Evolutionary conservation across 306 rosid species (phyloP), one percentile per base, ranked within the genome.

Genomic region (Casuarina glauca): DNA sequence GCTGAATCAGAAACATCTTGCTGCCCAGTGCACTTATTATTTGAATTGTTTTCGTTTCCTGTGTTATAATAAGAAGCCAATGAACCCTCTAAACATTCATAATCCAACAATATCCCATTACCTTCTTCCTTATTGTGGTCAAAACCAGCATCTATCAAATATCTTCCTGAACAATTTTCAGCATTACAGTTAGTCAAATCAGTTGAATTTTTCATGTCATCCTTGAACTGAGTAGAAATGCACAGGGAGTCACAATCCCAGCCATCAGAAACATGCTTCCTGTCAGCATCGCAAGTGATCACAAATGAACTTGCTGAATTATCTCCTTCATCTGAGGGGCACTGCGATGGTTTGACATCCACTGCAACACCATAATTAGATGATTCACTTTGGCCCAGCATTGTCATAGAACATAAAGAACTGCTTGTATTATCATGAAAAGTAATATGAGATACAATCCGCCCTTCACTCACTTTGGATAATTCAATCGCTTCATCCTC

Each of bases 341-440:
- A 67, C 38, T 58, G 88, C 57, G 72, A 70, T 76, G 72, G 69
- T 77, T 81, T 80, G 79, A 38, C 66, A 50, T 79, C 91, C 64
- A n/a, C 89, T 82, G 89, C 87, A 86, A 82, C 88, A 80, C 82
- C 81, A 84, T 77, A 82, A 83, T 77, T 71, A 87, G 87, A 87
- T 55, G 83, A 68, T 86, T 91, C 88, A 75, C 90, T 92, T 86
- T 76, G 89, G 76, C 88, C 90, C 83, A 84, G 83, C 83, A 86
- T 72, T 74, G 90, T 79, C 60, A 80, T 67, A 81, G 74, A 81
- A 81, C 87, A 87, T 78, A 89, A 67, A 80, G 83, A 80, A 85
- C 75, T 79, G 75, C 76, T 82, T 58, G 83, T 50, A 45, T 88
- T 80, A 81, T 84, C 90, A 82, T 77, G 83, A 80, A 86, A 87